Conservation (phyloP, 352 stramenopile species). For the Aphanomyces cochlioides region DNA sequence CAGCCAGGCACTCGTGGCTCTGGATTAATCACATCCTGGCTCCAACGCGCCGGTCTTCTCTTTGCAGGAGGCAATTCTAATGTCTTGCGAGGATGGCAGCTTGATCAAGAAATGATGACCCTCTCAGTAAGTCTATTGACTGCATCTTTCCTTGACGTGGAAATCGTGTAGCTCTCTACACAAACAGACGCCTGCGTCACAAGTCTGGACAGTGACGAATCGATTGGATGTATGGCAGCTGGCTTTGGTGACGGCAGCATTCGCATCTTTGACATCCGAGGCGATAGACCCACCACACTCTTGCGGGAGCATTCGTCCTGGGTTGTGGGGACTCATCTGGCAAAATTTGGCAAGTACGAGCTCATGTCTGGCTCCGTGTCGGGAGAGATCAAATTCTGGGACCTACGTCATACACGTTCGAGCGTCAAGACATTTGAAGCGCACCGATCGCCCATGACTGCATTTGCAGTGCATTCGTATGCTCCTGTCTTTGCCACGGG, state of each 20-base stretch:
- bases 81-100: constrained; percentile 92
- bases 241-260: constrained; percentile 93
- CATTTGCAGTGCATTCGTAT: constrained; percentile 93
- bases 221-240: constrained; percentile 77
- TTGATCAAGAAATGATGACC: constrained; percentile 87
- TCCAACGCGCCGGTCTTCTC: constrained; percentile 87
- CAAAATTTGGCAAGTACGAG: constrained; percentile 52
- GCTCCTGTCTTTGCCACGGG: constrained; percentile 94
- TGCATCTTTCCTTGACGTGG: constrained; percentile 3
- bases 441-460: constrained; percentile 93
- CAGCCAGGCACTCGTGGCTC: constrained; percentile 85
- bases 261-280: constrained; percentile 92
- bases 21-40: constrained; percentile 95
- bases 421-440: constrained; percentile 86
- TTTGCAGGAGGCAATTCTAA: constrained; percentile 92
- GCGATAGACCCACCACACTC: constrained; percentile 48
- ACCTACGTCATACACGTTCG: constrained; percentile 86
- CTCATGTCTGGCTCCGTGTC: constrained; percentile 92
- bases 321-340: constrained; percentile 80
- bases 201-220: constrained; percentile 77
- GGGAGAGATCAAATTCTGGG: constrained; percentile 97
- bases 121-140: constrained; percentile 16
- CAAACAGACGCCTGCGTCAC: constrained; percentile 89
- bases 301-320: constrained; percentile 93
- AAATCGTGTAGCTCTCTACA: constrained; percentile 65